Evolutionary conservation across 2,329 filamentous ascomycete genomes (phyloP), one percentile per base, ranked within the genome.

Genomic region (Byssochlamys sp.): DNA sequence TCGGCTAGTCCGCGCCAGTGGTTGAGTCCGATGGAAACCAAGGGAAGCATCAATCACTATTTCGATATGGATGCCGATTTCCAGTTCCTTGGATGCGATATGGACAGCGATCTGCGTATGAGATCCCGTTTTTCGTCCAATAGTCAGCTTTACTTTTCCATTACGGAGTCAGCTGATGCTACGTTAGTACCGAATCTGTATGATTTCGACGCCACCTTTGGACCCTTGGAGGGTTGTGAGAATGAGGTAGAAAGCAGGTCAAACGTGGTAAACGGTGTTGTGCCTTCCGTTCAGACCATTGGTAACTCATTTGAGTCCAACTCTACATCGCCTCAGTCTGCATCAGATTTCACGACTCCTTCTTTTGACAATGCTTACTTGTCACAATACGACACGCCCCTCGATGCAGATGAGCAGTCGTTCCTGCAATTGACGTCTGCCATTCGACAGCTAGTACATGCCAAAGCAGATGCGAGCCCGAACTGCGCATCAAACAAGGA

Each of bases 381-480:
- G 39, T 45, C 39, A 7, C 39, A n/a, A 45, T 45, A n/a, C n/a
- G 39, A 45, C 14, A n/a, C 39, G n/a, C 19, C 39, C 19, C 39
- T 45, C 7, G 39, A 45, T 45, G 39, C n/a, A 2, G 39, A 45
- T 19, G 39, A 45, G n/a, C 39, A 24, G 19, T 19, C 39, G 5
- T 45, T 45, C n/a, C n/a, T 19, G 39, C 49, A 51, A 28, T 6
- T 51, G 49, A 51, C 24, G 24, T 51, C 49, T 27, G 10, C 49
- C 25, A 65, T 69, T 59, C 67, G 70, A 35, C 65, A 69, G 28
- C 58, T 72, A 60, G 70, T 73, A 3, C 70, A 73, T 62, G 66
- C 71, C 4, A 67, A 71, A 60, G 74, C 73, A n/a, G 70, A 71
- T 7, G 62, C 66, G 5, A 72, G 75, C 56, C 60, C 67, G 4